Base-by-base conservation (phyloP, 2,329 filamentous ascomycete genomes). In the Metarhizium guizhouense region DNA sequence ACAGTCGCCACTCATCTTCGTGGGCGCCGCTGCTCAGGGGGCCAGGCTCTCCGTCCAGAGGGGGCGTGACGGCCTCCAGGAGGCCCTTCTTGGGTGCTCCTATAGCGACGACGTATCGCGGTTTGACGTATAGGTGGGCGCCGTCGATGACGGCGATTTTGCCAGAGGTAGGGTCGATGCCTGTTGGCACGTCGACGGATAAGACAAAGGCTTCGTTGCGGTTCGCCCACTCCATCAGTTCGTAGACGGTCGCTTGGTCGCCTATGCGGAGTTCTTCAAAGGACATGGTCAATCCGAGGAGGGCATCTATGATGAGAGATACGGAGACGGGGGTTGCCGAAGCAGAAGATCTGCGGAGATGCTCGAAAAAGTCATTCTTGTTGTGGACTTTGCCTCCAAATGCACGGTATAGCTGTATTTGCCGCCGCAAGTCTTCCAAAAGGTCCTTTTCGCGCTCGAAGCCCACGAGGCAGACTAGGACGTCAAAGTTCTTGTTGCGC, bases 191-290 rank as follows among this genome's bases (percentile, higher is more conserved):
- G 67, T 96, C 93, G n/a, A 99, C 83, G 0, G 91, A 88, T 20
- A 99, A 74, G 3, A 94, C 86, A 56, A 86, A 85, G 0, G 90
- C 85, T 60, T 91, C 88, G 67, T 86, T 89, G 60, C 91, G 86
- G 67, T 96, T 97, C 3, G 90, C 87, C 91, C 92, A 97, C 59
- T 91, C 87, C 65, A 96, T 94, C 65, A 96, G 82, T 66, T 95
- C 88, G 65, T 95, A 92, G 0, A 90, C 89, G 0, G 87, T 87
- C 3, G 86, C 85, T 67, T 95, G 90, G 61, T 95, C 88, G 16
- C 87, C 86, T 2, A 86, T 87, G 40, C 90, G 83, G 32, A 97
- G 77, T 63, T 95, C 90, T 62, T 96, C 91, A 65, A 96, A 96
- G 2, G 89, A 86, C 56, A 91, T 84, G 48, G 94, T 90, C 59